Percentiles rank a stretch among this genome's conserved stretches.
These are phyloP conservation scores for Karstenula rhodostoma DNA, from an alignment of 2,329 filamentous ascomycete genomes.

Conservation along the genomic window DNA sequence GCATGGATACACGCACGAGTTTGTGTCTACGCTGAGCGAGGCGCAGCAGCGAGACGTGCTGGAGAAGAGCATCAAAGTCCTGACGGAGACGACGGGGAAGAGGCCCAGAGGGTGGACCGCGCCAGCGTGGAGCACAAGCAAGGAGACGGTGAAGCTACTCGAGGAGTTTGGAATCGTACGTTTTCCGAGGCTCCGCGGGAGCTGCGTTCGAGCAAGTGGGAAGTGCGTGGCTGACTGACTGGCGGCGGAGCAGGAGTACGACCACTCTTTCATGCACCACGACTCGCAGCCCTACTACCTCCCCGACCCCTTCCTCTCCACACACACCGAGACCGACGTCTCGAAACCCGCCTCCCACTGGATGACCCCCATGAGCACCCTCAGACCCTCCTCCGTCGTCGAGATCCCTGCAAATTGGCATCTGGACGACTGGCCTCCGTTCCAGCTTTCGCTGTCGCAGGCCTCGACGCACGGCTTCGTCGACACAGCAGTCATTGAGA, in stretches of 20 bases:
- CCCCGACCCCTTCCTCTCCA: conserved; percentile 54
- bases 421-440: conserved; percentile 60
- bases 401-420: conserved; percentile 59
- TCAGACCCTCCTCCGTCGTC: conserved; percentile 48
- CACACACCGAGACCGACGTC: conserved; percentile 40
- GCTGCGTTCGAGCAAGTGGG: no score
- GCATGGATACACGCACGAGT: conserved; percentile 54
- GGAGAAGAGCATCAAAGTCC: conserved; percentile 48
- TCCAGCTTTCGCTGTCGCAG: conserved; percentile 54
- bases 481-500: conserved; percentile 52
- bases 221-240: no score
- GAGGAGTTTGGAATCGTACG: conserved; percentile 50
- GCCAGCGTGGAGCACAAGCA: conserved; percentile 53
- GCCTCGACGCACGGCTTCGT: conserved; percentile 63
- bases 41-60: conserved; percentile 57
- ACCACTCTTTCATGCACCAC: conserved; percentile 60
- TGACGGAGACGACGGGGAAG: conserved; percentile 51
- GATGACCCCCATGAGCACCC: conserved; percentile 50
- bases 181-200: background rate
- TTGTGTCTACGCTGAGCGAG: conserved; percentile 37
- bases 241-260: conserved; percentile 53
- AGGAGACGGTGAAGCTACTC: conserved; percentile 50
- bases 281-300: conserved; percentile 54
- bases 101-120: conserved; percentile 55
- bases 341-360: conserved; percentile 43